Conservation (phyloP, 257 asterid genomes). For the Thymus quinquecostatus region DNA sequence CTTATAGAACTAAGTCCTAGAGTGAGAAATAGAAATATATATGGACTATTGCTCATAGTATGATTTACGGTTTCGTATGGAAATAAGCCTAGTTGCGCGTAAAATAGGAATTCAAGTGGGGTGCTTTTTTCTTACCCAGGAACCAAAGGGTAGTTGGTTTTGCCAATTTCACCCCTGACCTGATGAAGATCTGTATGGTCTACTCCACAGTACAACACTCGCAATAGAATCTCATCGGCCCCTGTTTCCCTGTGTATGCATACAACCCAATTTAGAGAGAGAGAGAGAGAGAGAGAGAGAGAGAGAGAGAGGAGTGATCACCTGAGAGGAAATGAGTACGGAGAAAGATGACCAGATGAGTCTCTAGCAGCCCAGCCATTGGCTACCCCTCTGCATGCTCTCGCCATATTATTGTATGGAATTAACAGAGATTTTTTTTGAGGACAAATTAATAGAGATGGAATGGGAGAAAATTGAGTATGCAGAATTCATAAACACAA, state of each 20-base stretch:
- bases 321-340: conserved; percentile 56
- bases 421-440: not conserved
- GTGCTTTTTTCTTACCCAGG: conserved; percentile 27
- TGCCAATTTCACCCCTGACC: conserved; percentile 37
- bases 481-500: not conserved
- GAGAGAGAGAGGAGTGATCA: not conserved
- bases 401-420: conserved; percentile 31
- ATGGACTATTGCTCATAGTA: not conserved
- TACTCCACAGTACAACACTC: conserved; percentile 49
- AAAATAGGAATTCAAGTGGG: too few species aligned
- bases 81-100: too few species aligned
- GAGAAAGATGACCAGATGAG: conserved; percentile 46
- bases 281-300: too few species aligned
- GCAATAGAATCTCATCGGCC: conserved; percentile 37
- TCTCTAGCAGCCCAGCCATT: conserved; percentile 48
- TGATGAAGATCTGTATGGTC: conserved; percentile 58
- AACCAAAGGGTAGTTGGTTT: conserved; percentile 37
- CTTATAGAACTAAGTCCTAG: too few species aligned
- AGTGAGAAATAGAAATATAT: too few species aligned
- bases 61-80: too few species aligned
- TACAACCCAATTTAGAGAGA: not conserved
- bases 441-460: not conserved
- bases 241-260: conserved; percentile 38
- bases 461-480: not conserved
- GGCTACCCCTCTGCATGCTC: conserved; percentile 28